Conservation (phyloP, 805 yeast species). For the Candida wancherniae region DNA sequence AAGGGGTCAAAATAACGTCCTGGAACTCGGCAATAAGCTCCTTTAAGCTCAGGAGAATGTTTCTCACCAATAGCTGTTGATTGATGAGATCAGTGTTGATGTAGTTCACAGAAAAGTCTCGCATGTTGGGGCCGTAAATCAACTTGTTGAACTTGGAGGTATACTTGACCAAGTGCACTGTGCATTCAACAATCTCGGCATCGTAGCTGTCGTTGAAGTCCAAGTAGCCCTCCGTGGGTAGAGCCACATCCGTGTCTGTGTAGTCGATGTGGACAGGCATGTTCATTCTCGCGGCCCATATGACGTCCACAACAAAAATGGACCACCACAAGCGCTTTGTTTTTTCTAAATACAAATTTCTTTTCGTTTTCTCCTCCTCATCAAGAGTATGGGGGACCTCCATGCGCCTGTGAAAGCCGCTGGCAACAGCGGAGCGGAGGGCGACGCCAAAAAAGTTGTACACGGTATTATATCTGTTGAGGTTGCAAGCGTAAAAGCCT, state of each 20-base stretch:
- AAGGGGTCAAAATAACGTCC: slow-evolving; percentile 22
- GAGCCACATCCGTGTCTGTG: slow-evolving; percentile 40
- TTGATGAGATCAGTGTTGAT: slow-evolving; percentile 39
- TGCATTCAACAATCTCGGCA: slow-evolving; percentile 26
- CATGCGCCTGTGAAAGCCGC: slow-evolving; percentile 33
- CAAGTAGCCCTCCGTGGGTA: slow-evolving; percentile 31
- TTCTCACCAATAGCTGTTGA: slow-evolving; percentile 29
- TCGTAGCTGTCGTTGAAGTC: slow-evolving; percentile 30
- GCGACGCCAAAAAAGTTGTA: slow-evolving; percentile 39
- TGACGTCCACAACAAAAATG: slow-evolving; percentile 34
- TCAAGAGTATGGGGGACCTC: slow-evolving; percentile 6
- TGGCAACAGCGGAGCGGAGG: slow-evolving; percentile 33
- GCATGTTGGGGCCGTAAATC: slow-evolving; percentile 37
- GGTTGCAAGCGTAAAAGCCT: slow-evolving; percentile 35
- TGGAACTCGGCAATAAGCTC: slow-evolving; percentile 33
- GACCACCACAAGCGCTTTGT: slow-evolving; percentile 41
- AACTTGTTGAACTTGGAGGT: slow-evolving; percentile 31
- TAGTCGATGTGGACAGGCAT: slow-evolving; percentile 38
- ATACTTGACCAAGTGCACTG: slow-evolving; percentile 37
- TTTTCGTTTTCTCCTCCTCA: slow-evolving; percentile 2
- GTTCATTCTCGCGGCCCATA: slow-evolving; percentile 37
- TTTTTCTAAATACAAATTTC: slow-evolving; percentile 20
- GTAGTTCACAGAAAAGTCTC: slow-evolving; percentile 37
- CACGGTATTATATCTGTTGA: slow-evolving; percentile 34
- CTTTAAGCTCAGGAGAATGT: slow-evolving; percentile 24